These are phyloP conservation scores for Pterulicium gracile DNA, from an alignment of 1,284 basidiomycete species.

Conservation along the genomic window DNA sequence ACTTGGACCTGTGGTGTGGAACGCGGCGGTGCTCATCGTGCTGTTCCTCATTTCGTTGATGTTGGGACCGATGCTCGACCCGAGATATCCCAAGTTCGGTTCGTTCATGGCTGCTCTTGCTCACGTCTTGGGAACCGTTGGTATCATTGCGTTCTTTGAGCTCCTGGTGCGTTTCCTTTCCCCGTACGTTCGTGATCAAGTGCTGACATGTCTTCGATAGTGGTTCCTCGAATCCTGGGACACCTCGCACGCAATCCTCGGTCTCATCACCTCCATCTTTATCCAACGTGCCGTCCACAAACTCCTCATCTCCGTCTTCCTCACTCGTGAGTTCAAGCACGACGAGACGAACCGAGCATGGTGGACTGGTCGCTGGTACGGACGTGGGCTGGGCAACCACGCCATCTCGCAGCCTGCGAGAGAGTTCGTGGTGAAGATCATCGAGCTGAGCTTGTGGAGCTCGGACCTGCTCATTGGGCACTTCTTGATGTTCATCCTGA, in stretches of 20 bases:
- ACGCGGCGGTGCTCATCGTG: conserved; percentile 78
- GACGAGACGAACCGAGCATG: conserved; percentile 95
- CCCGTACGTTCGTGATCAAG: conserved; percentile 5
- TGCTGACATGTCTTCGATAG: conserved; percentile 26
- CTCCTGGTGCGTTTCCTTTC: conserved; percentile 59
- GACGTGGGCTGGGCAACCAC: conserved; percentile 78
- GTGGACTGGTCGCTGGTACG: conserved; percentile 98
- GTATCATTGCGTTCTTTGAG: conserved; percentile 89
- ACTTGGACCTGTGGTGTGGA: conserved; percentile 92
- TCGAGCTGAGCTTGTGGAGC: conserved; percentile 73
- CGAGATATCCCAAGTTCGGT: conserved; percentile 77
- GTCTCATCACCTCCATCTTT: conserved; percentile 76
- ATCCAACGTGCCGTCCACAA: conserved; percentile 91
- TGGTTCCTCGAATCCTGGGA: conserved; percentile 96
- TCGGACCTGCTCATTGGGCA: conserved; percentile 64
- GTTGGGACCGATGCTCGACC: conserved; percentile 86
- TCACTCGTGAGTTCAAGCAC: conserved; percentile 94
- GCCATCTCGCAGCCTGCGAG: conserved; percentile 85
- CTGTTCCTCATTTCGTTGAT: conserved; percentile 88
- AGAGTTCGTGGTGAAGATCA: conserved; percentile 83
- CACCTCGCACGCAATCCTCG: conserved; percentile 82
- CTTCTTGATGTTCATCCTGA: conserved; percentile 66
- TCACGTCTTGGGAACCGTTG: conserved; percentile 71
- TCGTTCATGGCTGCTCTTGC: conserved; percentile 84
- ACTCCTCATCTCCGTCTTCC: conserved; percentile 82